Evolutionary conservation across 106 monocot genomes (phyloP).

Genomic region (Triglochin maritima): DNA sequence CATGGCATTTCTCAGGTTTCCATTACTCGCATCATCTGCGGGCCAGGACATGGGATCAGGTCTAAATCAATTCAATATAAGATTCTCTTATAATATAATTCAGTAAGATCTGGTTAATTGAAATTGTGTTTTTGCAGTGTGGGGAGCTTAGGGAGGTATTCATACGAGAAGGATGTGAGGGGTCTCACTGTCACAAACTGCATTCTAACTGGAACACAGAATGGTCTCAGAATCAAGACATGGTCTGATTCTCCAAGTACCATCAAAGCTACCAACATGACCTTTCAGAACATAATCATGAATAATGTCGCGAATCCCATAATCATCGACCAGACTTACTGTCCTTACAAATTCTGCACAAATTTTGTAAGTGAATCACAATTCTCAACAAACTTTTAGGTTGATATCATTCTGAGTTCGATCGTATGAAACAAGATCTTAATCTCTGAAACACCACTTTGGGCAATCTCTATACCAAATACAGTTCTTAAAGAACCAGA

Average conservation of each 20-base stretch:
- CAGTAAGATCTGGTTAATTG: not conserved
- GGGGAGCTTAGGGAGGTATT: constrained; percentile 57
- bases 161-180: constrained; percentile 34
- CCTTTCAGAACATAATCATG: constrained; percentile 55
- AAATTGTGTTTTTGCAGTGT: constrained; percentile 10
- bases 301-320: constrained; percentile 47
- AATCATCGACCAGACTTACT: constrained; percentile 68
- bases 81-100: not conserved
- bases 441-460: not conserved
- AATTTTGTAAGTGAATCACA: constrained; percentile 3
- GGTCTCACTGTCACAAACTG: constrained; percentile 33
- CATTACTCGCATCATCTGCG: constrained; percentile 34
- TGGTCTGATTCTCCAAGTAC: constrained; percentile 31
- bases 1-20: constrained; percentile 24
- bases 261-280: constrained; percentile 29
- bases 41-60: constrained; percentile 84
- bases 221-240: constrained; percentile 66
- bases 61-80: not conserved
- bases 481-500: no score
- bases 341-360: constrained; percentile 31
- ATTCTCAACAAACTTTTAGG: no score
- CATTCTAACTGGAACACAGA: constrained; percentile 28
- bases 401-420: no score
- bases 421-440: no score
- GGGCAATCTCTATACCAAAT: no score